Conservation (phyloP, 345 rosid species). For the Gossypium ekmanianum region DNA sequence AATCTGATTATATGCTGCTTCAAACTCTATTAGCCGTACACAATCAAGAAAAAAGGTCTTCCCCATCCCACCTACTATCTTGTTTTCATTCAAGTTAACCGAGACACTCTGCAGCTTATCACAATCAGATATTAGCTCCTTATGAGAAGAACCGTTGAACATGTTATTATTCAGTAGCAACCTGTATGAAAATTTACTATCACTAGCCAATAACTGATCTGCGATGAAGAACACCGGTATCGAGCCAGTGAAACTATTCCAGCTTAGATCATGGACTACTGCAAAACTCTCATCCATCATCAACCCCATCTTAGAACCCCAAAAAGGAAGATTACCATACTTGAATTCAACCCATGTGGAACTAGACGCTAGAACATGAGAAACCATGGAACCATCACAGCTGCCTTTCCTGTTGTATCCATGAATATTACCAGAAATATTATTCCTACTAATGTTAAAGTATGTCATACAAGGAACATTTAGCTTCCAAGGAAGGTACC, state of each 20-base stretch:
- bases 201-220: slow-evolving; percentile 27
- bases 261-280: slow-evolving; percentile 55
- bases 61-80: slow-evolving; percentile 29
- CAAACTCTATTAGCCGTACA: slow-evolving; percentile 32
- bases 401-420: slow-evolving; percentile 30
- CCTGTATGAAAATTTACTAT: slow-evolving; percentile 30
- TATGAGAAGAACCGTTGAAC: slow-evolving; percentile 41
- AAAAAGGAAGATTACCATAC: slow-evolving; percentile 25
- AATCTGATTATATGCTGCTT: slow-evolving; percentile 54
- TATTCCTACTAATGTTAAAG: slow-evolving; percentile 53
- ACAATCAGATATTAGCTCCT: slow-evolving; percentile 35
- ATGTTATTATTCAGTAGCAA: slow-evolving; percentile 46
- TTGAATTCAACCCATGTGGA: slow-evolving; percentile 27
- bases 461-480: slow-evolving; percentile 55
- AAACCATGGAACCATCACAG: slow-evolving; percentile 28
- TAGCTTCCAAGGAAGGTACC: slow-evolving; percentile 41
- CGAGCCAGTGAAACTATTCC: slow-evolving; percentile 44
- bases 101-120: slow-evolving; percentile 37
- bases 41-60: slow-evolving; percentile 33
- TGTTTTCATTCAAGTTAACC: slow-evolving; percentile 48
- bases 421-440: slow-evolving; percentile 45
- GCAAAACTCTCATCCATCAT: slow-evolving; percentile 12
- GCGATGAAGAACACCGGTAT: slow-evolving; percentile 47
- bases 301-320: slow-evolving; percentile 31
- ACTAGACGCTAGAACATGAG: slow-evolving; percentile 14